phyloP scores from a whole-genome alignment of 768 basidiomycete species.

The Amanita thiersii region DNA sequence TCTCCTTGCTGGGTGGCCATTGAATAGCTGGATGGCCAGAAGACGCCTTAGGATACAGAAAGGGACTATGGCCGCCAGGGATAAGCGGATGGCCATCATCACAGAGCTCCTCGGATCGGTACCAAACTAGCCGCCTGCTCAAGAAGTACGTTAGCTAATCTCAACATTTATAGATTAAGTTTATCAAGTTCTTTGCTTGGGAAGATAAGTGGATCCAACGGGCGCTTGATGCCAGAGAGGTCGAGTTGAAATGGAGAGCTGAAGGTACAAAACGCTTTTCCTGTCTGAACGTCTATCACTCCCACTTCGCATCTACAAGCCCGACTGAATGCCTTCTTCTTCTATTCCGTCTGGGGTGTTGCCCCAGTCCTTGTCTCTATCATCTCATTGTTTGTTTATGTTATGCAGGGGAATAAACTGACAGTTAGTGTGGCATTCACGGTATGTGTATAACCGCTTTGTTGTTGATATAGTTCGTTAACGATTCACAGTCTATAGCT shows the following conservation, averaged over 20 bases:
- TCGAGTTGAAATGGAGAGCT: conserved; percentile 72
- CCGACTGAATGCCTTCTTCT: conserved; percentile 65
- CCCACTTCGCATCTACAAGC: conserved; percentile 24
- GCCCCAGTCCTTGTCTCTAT: conserved; percentile 79
- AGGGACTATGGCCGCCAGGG: conserved; percentile 50
- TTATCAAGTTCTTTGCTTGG: conserved; percentile 83
- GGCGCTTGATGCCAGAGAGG: conserved; percentile 52
- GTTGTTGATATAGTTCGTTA: neutral
- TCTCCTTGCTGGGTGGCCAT: conserved; percentile 56
- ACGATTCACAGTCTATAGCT: conserved; percentile 51
- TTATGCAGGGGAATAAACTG: conserved; percentile 65
- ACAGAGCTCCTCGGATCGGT: conserved; percentile 72
- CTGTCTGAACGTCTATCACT: neutral
- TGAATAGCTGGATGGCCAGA: conserved; percentile 60
- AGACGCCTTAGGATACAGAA: conserved; percentile 56
- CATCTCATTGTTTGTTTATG: conserved; percentile 68
- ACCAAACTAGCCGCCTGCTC: too few species aligned
- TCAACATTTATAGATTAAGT: conserved; percentile 57
- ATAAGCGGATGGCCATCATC: conserved; percentile 70
- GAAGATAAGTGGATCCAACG: conserved; percentile 69
- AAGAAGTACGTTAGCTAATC: too few species aligned
- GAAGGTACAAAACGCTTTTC: conserved; percentile 35
- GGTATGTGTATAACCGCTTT: conserved; percentile 25
- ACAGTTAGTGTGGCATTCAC: conserved; percentile 83
- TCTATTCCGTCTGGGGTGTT: conserved; percentile 62